A percentile compares a stretch with the other conserved stretches of the same genome.
Evolutionary conservation across 2,329 filamentous ascomycete species (phyloP).

Genomic region (Lachnellula suecica): DNA sequence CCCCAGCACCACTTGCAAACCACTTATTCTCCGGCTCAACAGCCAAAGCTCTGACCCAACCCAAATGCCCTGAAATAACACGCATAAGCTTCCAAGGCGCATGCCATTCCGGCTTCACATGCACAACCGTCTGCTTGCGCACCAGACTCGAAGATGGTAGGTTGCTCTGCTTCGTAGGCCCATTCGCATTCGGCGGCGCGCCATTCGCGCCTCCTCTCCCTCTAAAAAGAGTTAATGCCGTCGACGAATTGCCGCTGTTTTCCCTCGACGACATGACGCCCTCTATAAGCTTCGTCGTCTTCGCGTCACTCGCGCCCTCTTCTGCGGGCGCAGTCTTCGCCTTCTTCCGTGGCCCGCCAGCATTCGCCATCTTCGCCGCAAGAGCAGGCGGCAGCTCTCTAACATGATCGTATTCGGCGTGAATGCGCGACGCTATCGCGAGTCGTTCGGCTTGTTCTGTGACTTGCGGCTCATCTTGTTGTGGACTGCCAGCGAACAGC

Average conservation of each 20-base stretch:
- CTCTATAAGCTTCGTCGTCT: conserved; percentile 67
- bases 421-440: conserved; percentile 32
- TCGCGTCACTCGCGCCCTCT: conserved; percentile 34
- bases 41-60: conserved; percentile 87
- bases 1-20: conserved; percentile 94
- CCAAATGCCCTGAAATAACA: conserved; percentile 93
- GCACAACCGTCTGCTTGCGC: conserved; percentile 57
- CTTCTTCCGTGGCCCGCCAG: conserved; percentile 60
- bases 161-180: conserved; percentile 49
- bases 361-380: conserved; percentile 74
- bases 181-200: conserved; percentile 53
- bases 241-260: conserved; percentile 44
- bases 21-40: conserved; percentile 96
- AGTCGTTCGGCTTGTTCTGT: conserved; percentile 30
- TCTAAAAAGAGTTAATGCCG: conserved; percentile 52
- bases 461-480: conserved; percentile 17
- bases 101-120: conserved; percentile 89
- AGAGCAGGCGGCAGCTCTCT: conserved; percentile 75
- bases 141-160: conserved; percentile 57
- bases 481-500: conserved; percentile 36
- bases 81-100: conserved; percentile 98
- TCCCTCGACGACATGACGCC: conserved; percentile 47
- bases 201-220: conserved; percentile 39
- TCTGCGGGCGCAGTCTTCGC: conserved; percentile 48
- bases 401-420: conserved; percentile 72